phyloP scores from a whole-genome alignment of 2,329 filamentous ascomycete species.

The Ploettnerulaceae sp. region DNA sequence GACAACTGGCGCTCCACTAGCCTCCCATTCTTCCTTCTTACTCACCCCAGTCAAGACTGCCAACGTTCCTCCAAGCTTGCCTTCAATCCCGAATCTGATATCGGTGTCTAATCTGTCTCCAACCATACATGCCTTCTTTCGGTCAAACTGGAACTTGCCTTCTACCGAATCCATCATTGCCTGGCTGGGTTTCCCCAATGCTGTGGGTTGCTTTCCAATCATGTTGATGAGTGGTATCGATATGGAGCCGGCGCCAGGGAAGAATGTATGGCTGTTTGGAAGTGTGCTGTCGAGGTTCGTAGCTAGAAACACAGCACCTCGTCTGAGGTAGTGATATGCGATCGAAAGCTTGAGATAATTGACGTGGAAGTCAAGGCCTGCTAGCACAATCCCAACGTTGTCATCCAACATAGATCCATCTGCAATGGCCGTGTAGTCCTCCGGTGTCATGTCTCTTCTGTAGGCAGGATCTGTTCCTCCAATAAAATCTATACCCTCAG shows the following conservation, averaged over 20 bases:
- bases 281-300: constrained; percentile 92
- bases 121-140: constrained; percentile 86
- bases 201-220: constrained; percentile 63
- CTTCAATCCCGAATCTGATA: constrained; percentile 91
- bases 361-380: constrained; percentile 87
- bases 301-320: constrained; percentile 80
- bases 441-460: constrained; percentile 71
- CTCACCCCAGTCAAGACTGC: constrained; percentile 87
- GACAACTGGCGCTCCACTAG: constrained; percentile 60
- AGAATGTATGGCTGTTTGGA: constrained; percentile 74
- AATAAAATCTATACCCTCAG: constrained; percentile 73
- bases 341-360: constrained; percentile 90
- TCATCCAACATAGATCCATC: constrained; percentile 74
- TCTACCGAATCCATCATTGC: constrained; percentile 99
- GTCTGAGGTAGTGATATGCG: constrained; percentile 79
- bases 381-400: constrained; percentile 83
- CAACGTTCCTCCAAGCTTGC: constrained; percentile 83
- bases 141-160: constrained; percentile 87
- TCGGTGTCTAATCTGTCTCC: constrained; percentile 93
- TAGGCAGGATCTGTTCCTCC: constrained; percentile 80
- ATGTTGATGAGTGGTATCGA: constrained; percentile 74
- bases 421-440: constrained; percentile 76
- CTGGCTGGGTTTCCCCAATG: constrained; percentile 90
- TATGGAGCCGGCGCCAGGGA: constrained; percentile 85
- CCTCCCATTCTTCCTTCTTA: constrained; percentile 78